Evolutionary conservation across 2,329 filamentous ascomycete genomes (phyloP), one percentile per base, ranked within the genome.

Genomic region (Neurospora sp.): DNA sequence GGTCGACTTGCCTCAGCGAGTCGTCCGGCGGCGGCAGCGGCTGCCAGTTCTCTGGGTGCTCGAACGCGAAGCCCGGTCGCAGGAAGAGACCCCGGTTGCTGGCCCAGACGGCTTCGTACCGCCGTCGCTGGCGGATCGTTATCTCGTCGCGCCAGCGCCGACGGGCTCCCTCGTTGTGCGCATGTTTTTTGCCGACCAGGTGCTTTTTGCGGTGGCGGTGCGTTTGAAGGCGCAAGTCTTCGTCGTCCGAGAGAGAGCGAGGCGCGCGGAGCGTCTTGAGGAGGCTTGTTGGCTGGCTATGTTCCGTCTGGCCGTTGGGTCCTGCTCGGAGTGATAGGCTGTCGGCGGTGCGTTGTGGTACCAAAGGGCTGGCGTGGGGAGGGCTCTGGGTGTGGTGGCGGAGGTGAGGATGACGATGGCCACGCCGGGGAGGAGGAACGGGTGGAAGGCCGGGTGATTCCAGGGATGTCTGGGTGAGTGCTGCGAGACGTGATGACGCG

Each of bases 41-140:
- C 71, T 70, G 40, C 67, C 52, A 67, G 17, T 19, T n/a, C n/a
- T 72, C 69, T 28, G 52, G 46, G 23, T 70, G 38, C 17, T 67
- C 57, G 11, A 68, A 67, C 12, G 41, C 65, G 38, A 71, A 73
- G 2, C 71, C 74, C 4, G 69, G 62, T 37, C 70, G 70, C 12
- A 80, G 77, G 8, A 87, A 79, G 0, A 88, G 70, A 0, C 92
- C 92, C 67, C 88, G 87, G 75, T 96, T 96, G 57, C 91, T 92
- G 1, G 92, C 92, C 91, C 92, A 96, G 1, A 96, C 86, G 2
- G 91, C 92, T 78, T 95, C 92, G 78, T 96, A 96, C 1, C 92
- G 85, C 76, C 91, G 91, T n/a, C 91, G 83, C 76, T 96, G 91
- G 5, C 87, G 83, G 66, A 87, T 85, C 0, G 90, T 92, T 57